Base-by-base conservation (phyloP, 2,329 filamentous ascomycete genomes). In the Trichoderma sp. region DNA sequence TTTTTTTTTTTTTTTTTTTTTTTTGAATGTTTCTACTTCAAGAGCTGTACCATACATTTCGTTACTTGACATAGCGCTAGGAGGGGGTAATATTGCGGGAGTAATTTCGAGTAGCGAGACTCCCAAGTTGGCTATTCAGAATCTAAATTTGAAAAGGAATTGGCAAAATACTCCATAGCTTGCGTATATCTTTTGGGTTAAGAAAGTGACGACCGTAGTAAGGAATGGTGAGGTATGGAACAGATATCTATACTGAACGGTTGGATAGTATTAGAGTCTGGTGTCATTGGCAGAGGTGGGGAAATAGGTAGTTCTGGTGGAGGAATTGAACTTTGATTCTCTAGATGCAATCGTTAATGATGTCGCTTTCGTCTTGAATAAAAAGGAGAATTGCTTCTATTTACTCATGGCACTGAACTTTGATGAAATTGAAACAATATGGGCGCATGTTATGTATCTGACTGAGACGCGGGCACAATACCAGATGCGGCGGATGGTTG, bases 401-500 rank as follows among this genome's bases (percentile, higher is more conserved):
- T 27, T 9, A 15, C 25, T 19, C 25, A 13, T n/a, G 8, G 29
- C 4, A 17, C 7, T 58, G 13, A 1, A 15, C 12, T n/a, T 22
- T 25, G 10, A n/a, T 52, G 52, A 13, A 15, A 17, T 17, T 27
- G n/a, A n/a, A 32, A 3, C 19, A 8, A 7, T 22, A 52, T 25
- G 12, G 19, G 25, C 6, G 29, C 10, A 4, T 34, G 52, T 15
- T 22, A n/a, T n/a, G n/a, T n/a, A 10, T 34, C 8, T 8, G 7
- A 27, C n/a, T 17, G 29, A 53, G 50, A n/a, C n/a, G 27, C 5
- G 17, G 9, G 45, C 6, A 4, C n/a, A n/a, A 4, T 64, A 22
- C 22, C 15, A 17, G n/a, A 29, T 48, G 72, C 73, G 74, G 75
- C 70, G 67, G 67, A 75, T 73, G 71, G 73, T 78, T 78, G 71